Percentiles rank a stretch among this genome's conserved stretches.
phyloP scores from a whole-genome alignment of 257 asterid species.

The Jacaranda copaia region DNA sequence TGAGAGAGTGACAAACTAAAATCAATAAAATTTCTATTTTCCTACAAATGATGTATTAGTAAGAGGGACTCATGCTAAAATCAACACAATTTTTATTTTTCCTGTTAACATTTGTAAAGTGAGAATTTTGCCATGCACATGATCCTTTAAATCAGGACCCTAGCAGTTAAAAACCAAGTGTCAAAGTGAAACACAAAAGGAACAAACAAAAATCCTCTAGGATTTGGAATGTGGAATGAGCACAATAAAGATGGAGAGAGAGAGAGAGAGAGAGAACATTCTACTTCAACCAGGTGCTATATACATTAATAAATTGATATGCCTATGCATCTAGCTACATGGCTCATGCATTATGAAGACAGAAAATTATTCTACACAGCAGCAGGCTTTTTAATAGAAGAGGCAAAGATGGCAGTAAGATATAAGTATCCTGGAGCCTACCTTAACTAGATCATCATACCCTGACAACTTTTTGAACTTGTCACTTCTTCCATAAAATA shows the following conservation, averaged over 20 bases:
- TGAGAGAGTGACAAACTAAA: too few species aligned
- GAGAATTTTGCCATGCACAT: too few species aligned
- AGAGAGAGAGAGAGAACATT: background rate
- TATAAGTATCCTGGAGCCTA: constrained; percentile 31
- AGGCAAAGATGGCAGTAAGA: background rate
- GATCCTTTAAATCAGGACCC: too few species aligned
- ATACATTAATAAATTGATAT: background rate
- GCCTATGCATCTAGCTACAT: background rate
- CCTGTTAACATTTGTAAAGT: background rate
- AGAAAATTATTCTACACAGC: background rate
- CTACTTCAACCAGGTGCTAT: background rate
- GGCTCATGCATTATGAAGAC: constrained; percentile 7
- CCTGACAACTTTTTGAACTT: constrained; percentile 66
- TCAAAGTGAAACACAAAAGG: background rate
- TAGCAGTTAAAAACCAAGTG: background rate
- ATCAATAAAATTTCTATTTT: background rate
- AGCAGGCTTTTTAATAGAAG: background rate
- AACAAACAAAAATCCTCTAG: background rate
- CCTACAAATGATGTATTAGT: background rate
- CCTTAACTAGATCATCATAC: constrained; percentile 77
- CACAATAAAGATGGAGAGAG: background rate
- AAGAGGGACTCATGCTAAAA: background rate
- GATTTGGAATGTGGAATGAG: background rate
- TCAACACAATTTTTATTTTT: background rate
- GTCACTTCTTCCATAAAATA: constrained; percentile 64